These are phyloP conservation scores for Trichoderma parareesei DNA, from an alignment of 495 filamentous ascomycete genomes.

Conservation along the genomic window DNA sequence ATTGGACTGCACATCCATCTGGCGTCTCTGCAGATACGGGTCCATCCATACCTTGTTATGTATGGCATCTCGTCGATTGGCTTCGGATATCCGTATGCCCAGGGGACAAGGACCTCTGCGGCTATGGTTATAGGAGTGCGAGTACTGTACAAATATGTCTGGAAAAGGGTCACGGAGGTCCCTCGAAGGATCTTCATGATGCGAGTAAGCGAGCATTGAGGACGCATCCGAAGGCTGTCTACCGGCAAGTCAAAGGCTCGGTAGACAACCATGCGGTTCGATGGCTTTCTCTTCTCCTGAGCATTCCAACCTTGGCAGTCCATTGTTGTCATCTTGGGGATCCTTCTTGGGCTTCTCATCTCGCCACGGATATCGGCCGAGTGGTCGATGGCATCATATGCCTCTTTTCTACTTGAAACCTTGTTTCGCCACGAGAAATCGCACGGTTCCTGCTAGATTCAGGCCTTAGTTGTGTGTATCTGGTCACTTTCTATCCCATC, in stretches of 20 bases:
- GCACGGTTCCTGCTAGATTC: not conserved
- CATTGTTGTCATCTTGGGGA: too few relatives aligned
- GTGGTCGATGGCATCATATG: conserved; percentile 6
- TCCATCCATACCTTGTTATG: too few relatives aligned
- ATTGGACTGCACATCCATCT: not conserved
- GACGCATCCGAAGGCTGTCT: too few relatives aligned
- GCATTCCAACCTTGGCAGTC: not conserved
- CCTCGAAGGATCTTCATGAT: not conserved
- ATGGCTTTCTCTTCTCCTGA: not conserved
- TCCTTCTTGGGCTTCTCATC: not conserved
- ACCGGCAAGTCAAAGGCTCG: too few relatives aligned
- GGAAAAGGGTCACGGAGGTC: too few relatives aligned
- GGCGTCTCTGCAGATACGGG: not conserved
- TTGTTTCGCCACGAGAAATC: not conserved
- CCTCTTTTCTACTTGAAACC: not conserved
- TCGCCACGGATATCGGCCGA: not conserved
- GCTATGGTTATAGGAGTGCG: too few relatives aligned
- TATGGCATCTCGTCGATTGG: too few relatives aligned
- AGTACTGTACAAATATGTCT: too few relatives aligned
- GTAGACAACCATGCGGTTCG: too few relatives aligned
- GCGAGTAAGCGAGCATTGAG: not conserved
- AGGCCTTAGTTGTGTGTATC: not conserved
- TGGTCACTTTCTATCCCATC: not conserved
- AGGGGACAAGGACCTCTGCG: too few relatives aligned
- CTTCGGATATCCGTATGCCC: too few relatives aligned